Conservation (phyloP, 345 rosid genomes). For the Anacardium occidentale region DNA sequence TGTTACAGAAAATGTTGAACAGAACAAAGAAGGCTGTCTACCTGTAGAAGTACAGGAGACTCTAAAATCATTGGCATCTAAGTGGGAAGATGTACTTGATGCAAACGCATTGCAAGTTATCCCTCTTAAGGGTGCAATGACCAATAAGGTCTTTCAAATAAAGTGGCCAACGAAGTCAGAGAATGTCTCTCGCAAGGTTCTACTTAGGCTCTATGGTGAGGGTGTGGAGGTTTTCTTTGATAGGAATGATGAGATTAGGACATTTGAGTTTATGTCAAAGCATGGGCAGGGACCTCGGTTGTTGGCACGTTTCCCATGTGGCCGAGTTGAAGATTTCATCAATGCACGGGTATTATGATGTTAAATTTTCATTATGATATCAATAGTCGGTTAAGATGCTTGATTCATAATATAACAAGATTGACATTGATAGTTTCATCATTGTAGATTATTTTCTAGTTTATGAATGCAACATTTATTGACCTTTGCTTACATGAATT, state of each 20-base stretch:
- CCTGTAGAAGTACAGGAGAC: slow-evolving; percentile 45
- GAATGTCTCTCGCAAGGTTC: slow-evolving; percentile 43
- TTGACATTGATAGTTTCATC: neutral
- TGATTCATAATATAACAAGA: neutral
- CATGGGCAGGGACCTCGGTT: slow-evolving; percentile 90
- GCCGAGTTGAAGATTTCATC: slow-evolving; percentile 89
- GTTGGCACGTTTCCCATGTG: slow-evolving; percentile 69
- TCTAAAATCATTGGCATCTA: slow-evolving; percentile 55
- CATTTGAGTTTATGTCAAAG: slow-evolving; percentile 83
- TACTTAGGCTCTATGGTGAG: slow-evolving; percentile 86
- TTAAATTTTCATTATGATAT: neutral
- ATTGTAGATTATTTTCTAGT: neutral
- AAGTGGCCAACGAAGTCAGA: slow-evolving; percentile 71
- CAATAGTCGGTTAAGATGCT: neutral
- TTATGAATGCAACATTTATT: neutral
- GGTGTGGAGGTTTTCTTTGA: slow-evolving; percentile 87
- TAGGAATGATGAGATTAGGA: slow-evolving; percentile 73
- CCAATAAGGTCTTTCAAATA: slow-evolving; percentile 84
- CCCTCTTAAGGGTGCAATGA: slow-evolving; percentile 85
- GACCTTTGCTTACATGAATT: neutral
- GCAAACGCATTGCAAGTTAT: slow-evolving; percentile 53
- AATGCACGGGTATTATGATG: slow-evolving; percentile 64
- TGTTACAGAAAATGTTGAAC: slow-evolving; percentile 22
- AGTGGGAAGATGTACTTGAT: slow-evolving; percentile 76
- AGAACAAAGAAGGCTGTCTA: slow-evolving; percentile 19